A percentile compares a stretch with the other conserved stretches of the same genome.
phyloP scores from a whole-genome alignment of 495 filamentous ascomycete species.

The Cryomyces antarcticus region DNA sequence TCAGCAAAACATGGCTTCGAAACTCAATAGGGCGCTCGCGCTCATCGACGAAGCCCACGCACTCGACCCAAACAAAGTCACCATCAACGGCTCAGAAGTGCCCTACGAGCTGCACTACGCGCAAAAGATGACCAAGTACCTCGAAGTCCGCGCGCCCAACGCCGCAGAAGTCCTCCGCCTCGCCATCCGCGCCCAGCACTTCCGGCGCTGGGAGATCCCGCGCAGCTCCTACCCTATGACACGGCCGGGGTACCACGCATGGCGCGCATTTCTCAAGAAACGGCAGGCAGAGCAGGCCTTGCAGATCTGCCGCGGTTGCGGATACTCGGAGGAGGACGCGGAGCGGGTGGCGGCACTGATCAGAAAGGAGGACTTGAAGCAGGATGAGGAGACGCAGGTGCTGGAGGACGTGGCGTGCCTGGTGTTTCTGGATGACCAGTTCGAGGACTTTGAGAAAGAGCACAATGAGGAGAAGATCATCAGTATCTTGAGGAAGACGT shows the following conservation, averaged over 20 bases:
- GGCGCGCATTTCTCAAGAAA: constrained; percentile 51
- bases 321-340: constrained; percentile 27
- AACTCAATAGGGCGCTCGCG: constrained; percentile 27
- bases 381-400: constrained; percentile 44
- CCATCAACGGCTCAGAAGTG: constrained; percentile 19
- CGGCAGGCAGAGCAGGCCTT: constrained; percentile 42
- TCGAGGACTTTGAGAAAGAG: constrained; percentile 50
- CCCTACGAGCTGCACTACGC: constrained; percentile 71
- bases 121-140: constrained; percentile 52
- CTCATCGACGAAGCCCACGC: constrained; percentile 56
- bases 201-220: constrained; percentile 62
- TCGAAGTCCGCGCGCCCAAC: constrained; percentile 29
- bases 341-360: constrained; percentile 37
- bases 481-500: constrained; percentile 57
- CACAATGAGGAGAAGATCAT: constrained; percentile 57
- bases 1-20: neutral
- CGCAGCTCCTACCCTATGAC: constrained; percentile 46
- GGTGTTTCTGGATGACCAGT: constrained; percentile 70
- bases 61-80: constrained; percentile 36
- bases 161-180: constrained; percentile 45
- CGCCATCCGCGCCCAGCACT: constrained; percentile 66
- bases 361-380: constrained; percentile 41
- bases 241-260: constrained; percentile 44
- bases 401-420: constrained; percentile 73
- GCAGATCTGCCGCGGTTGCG: constrained; percentile 30